phyloP scores from a whole-genome alignment of 1,139 yeast species.

The Geotrichum siamense region DNA sequence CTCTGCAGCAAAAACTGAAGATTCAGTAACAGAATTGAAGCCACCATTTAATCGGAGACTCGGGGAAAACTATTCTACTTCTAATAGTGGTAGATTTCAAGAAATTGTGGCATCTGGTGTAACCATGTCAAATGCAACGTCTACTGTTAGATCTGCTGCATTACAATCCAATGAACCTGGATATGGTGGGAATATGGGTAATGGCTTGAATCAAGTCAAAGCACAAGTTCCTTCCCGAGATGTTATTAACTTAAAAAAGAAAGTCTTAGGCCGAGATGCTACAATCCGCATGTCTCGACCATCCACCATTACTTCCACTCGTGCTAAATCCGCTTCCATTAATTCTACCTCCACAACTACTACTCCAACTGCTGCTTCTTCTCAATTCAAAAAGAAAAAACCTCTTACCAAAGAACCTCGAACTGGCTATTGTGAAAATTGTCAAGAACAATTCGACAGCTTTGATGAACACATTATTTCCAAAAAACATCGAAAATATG shows the following conservation, averaged over 20 bases:
- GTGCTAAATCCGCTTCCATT: not conserved
- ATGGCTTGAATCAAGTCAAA: constrained; percentile 62
- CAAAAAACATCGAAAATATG: constrained; percentile 73
- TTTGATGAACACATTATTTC: constrained; percentile 70
- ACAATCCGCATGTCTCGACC: constrained; percentile 18
- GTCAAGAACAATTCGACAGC: constrained; percentile 76
- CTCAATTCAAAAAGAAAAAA: not conserved
- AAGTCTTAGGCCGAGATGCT: constrained; percentile 30
- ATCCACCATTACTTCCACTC: constrained; percentile 16
- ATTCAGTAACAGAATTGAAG: not conserved
- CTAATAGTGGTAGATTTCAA: constrained; percentile 34
- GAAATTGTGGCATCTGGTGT: constrained; percentile 81
- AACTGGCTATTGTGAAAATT: constrained; percentile 75
- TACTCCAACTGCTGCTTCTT: not conserved
- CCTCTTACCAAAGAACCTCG: constrained; percentile 4
- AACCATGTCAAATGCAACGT: constrained; percentile 51
- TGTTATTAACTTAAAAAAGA: constrained; percentile 51
- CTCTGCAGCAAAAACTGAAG: not conserved
- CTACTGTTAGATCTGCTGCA: constrained; percentile 33
- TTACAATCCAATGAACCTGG: constrained; percentile 31
- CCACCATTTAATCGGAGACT: not conserved
- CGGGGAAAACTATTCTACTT: not conserved
- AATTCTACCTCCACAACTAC: not conserved
- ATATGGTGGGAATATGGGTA: constrained; percentile 40
- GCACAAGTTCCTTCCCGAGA: constrained; percentile 66